Conservation (phyloP, 768 basidiomycete species). For the Auricularia auricula-judae region DNA sequence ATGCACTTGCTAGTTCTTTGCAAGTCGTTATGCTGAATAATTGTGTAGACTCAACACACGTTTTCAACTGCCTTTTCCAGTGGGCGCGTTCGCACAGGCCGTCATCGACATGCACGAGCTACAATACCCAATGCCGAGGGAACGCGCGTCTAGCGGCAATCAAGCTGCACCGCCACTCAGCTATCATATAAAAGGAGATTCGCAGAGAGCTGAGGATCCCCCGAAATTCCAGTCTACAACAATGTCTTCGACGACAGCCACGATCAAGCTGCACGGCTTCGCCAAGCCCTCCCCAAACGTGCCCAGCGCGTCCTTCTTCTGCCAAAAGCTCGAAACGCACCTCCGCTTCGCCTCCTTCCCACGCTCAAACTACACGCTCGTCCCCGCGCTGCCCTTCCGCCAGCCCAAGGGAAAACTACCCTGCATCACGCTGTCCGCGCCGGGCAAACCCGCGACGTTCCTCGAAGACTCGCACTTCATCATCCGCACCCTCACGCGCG, state of each 20-base stretch:
- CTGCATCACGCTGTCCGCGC: conserved; percentile 17
- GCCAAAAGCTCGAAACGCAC: conserved; percentile 24
- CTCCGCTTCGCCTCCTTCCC: conserved; percentile 13
- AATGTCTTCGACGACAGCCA: neutral
- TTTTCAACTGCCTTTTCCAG: too few relatives aligned
- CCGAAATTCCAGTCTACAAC: too few relatives aligned
- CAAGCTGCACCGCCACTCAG: too few relatives aligned
- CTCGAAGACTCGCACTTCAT: conserved; percentile 23
- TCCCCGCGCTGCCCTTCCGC: conserved; percentile 14
- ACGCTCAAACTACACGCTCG: conserved; percentile 18
- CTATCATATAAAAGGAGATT: too few relatives aligned
- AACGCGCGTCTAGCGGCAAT: too few relatives aligned
- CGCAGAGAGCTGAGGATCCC: too few relatives aligned
- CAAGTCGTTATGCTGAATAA: too few relatives aligned
- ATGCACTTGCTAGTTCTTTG: too few relatives aligned
- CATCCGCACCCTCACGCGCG: conserved; percentile 19
- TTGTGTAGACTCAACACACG: too few relatives aligned
- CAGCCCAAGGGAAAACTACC: conserved; percentile 25
- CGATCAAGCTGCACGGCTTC: conserved; percentile 13
- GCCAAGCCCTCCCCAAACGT: conserved; percentile 10
- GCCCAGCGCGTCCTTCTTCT: conserved; percentile 21
- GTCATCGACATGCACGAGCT: too few relatives aligned
- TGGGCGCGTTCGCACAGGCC: too few relatives aligned
- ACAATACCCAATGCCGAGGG: too few relatives aligned
- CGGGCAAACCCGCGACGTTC: neutral